These are phyloP conservation scores for Gaertneriomyces semiglobifer DNA, from an alignment of 192 early-diverging fungal species.

Conservation along the genomic window DNA sequence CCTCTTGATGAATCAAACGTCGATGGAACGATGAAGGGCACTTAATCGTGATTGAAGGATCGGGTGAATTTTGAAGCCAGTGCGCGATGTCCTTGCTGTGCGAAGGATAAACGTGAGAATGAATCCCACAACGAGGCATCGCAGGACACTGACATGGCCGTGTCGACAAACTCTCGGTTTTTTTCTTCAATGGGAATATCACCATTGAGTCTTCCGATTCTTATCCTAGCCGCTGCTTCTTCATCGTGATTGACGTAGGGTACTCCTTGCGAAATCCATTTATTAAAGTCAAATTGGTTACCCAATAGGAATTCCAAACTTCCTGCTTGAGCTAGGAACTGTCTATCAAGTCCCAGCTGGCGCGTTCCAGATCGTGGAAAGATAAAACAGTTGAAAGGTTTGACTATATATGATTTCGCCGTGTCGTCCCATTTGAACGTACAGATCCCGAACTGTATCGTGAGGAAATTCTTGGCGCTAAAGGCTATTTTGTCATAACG, in stretches of 20 bases:
- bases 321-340: conserved; percentile 49
- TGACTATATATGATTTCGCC: conserved; percentile 60
- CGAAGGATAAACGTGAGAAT: not conserved
- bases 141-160: conserved; percentile 41
- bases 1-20: conserved; percentile 75
- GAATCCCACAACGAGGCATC: not conserved
- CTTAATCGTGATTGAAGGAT: conserved; percentile 40
- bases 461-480: conserved; percentile 49
- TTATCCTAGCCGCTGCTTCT: conserved; percentile 38
- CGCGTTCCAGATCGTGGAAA: conserved; percentile 61
- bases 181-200: conserved; percentile 52
- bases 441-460: conserved; percentile 82
- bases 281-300: conserved; percentile 88
- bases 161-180: conserved; percentile 49
- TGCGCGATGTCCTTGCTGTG: conserved; percentile 35
- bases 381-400: conserved; percentile 86
- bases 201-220: conserved; percentile 22
- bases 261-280: conserved; percentile 74
- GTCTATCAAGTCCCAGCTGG: conserved; percentile 49
- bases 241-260: conserved; percentile 66
- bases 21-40: conserved; percentile 64
- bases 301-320: conserved; percentile 71
- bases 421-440: conserved; percentile 67
- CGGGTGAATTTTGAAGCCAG: conserved; percentile 47
- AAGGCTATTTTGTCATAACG: conserved; percentile 57